Base-by-base conservation (phyloP, 768 basidiomycete species). In the Trametes gibbosa region DNA sequence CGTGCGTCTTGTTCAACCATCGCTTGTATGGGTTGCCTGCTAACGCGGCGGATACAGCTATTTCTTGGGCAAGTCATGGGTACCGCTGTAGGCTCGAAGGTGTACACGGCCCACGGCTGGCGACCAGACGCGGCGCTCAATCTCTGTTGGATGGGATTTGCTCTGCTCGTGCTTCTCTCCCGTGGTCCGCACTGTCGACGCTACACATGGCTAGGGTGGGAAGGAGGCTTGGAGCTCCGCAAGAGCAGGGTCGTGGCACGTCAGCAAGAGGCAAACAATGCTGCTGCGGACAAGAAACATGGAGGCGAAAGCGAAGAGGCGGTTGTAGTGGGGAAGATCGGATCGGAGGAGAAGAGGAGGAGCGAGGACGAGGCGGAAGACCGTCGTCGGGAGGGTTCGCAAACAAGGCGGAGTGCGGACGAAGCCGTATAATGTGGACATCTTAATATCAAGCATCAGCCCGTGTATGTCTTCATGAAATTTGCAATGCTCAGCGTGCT, bases 31-130 rank as follows among this genome's bases (percentile, higher is more conserved):
- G 21, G 14, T 17, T 5, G 3, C 42, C 4, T 37, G 17, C 48
- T n/a, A n/a, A 21, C 21, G n/a, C 6, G 7, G 17, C 1, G 9
- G 46, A 14, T 13, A 24, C 52, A 78, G 74, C 62, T 88, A 29
- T 90, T 91, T 71, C 78, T 89, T 23, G 92, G 92, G 0, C 90
- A 93, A 75, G 87, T 92, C 10, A 85, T 89, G 73, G 92, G 92
- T 17, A 92, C 90, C 0, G 79, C 87, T 0, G 85, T 86, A 0
- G 86, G 90, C 29, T 87, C 89, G 0, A 70, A 81, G 35, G 80
- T 93, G 2, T 94, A 90, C 72, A 78, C 86, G 27, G 64, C 75
- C 14, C 74, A 82, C 63, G 92, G 92, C 16, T 92, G 89, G 89
- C 77, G 83, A 35, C 78, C 87, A 0, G 81, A 80, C 1, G 85